A percentile compares a stretch with the other conserved stretches of the same genome.
These are phyloP conservation scores for Suhomyces coccinellae DNA, from an alignment of 1,139 yeast species.

Conservation along the genomic window DNA sequence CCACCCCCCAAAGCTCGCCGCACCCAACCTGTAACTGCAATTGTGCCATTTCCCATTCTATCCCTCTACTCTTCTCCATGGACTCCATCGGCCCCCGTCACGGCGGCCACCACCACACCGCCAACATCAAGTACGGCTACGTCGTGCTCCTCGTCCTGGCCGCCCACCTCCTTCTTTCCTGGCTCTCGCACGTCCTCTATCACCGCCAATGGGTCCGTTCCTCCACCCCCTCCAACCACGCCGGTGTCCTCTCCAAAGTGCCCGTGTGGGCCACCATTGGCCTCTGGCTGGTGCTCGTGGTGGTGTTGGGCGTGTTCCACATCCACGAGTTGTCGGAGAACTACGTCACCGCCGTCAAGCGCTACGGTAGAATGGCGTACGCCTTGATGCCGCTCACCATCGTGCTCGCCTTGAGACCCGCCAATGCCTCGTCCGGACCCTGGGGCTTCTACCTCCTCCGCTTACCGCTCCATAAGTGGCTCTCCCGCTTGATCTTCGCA, in stretches of 20 bases:
- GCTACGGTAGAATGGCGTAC: conserved; percentile 63
- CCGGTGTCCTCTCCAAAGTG: conserved; percentile 8
- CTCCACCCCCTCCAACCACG: conserved; percentile 25
- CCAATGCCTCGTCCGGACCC: conserved; percentile 38
- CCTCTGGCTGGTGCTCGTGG: conserved; percentile 34
- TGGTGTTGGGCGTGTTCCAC: conserved; percentile 23
- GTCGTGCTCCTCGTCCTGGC: conserved; percentile 37
- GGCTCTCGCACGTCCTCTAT: conserved; percentile 3
- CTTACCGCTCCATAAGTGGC: conserved; percentile 74
- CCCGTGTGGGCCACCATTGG: conserved; percentile 31
- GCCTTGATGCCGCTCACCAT: conserved; percentile 66
- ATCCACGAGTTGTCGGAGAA: conserved; percentile 24
- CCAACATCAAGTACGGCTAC: conserved; percentile 53
- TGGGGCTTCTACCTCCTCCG: conserved; percentile 50
- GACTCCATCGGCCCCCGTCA: conserved; percentile 20
- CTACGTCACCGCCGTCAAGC: conserved; percentile 28
- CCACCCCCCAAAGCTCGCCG: background rate
- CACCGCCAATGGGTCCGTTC: conserved; percentile 23
- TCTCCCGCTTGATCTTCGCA: conserved; percentile 61
- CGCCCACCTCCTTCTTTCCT: conserved; percentile 22
- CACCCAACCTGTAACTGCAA: background rate
- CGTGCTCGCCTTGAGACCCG: conserved; percentile 56
- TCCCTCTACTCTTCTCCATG: background rate
- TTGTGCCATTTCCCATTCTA: background rate
- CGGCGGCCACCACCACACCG: conserved; percentile 33